Conservation (phyloP, 306 rosid species). For the Potentilla sterilis region DNA sequence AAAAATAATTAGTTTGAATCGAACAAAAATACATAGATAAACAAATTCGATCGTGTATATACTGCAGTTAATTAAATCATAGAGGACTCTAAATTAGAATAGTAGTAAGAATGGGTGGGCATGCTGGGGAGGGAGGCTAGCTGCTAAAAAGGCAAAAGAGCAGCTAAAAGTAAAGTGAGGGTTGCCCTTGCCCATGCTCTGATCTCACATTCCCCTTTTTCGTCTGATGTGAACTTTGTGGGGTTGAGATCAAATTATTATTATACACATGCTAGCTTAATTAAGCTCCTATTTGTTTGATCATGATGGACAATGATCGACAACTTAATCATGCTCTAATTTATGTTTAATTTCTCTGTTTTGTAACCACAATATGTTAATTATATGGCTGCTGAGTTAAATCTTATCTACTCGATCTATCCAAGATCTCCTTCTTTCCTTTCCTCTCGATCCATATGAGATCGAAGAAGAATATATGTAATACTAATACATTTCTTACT, state of each 20-base stretch:
- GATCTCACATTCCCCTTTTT: conserved; percentile 58
- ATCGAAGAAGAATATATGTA: too few species aligned
- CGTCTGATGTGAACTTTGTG: conserved; percentile 68
- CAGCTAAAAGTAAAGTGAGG: conserved; percentile 33
- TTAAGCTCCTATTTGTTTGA: background rate
- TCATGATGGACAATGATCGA: conserved; percentile 21
- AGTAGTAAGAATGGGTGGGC: conserved; percentile 24
- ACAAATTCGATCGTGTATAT: background rate
- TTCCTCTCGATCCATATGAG: too few species aligned
- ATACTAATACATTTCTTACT: too few species aligned
- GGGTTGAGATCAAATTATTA: conserved; percentile 41
- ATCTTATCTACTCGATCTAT: too few species aligned
- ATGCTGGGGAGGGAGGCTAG: conserved; percentile 18
- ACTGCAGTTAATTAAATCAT: background rate
- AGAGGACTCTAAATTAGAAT: background rate
- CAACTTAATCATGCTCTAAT: too few species aligned
- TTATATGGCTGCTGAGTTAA: too few species aligned
- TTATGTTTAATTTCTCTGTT: background rate
- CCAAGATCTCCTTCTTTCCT: too few species aligned
- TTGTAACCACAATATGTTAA: background rate
- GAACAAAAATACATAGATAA: background rate
- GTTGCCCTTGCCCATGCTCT: conserved; percentile 52
- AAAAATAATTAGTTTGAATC: background rate
- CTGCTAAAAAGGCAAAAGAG: conserved; percentile 22
- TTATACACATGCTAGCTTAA: background rate